Conservation (phyloP, 768 basidiomycete genomes). For the Psilocybe tampanensis region DNA sequence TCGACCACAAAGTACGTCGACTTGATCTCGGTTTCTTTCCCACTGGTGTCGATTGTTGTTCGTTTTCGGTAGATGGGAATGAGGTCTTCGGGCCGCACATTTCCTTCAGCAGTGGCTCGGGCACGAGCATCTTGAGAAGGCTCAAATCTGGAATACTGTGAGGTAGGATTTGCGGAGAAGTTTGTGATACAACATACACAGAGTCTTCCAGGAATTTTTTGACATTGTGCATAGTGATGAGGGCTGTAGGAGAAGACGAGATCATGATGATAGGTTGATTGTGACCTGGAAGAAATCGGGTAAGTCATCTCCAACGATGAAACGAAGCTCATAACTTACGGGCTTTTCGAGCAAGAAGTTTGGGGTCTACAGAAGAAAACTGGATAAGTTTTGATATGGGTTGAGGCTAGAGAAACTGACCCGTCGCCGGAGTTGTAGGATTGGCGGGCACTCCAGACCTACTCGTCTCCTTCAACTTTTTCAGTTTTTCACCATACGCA, state of each 20-base stretch:
- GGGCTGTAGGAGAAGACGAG: slow-evolving; percentile 90
- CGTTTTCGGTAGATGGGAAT: slow-evolving; percentile 86
- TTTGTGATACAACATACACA: slow-evolving; percentile 44
- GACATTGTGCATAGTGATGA: slow-evolving; percentile 98
- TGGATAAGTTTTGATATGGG: neutral
- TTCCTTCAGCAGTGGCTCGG: slow-evolving; percentile 69
- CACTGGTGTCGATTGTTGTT: slow-evolving; percentile 67
- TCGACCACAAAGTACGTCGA: slow-evolving; percentile 87
- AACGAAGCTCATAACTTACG: slow-evolving; percentile 42
- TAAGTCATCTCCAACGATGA: neutral
- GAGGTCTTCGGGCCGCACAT: slow-evolving; percentile 77
- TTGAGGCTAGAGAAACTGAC: slow-evolving; percentile 23
- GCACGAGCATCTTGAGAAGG: slow-evolving; percentile 74
- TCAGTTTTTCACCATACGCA: slow-evolving; percentile 75
- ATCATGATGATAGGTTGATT: slow-evolving; percentile 96
- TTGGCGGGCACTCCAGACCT: slow-evolving; percentile 46
- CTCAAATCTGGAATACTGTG: slow-evolving; percentile 55
- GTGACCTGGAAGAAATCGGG: slow-evolving; percentile 47
- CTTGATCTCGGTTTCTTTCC: slow-evolving; percentile 59
- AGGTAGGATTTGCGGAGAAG: neutral
- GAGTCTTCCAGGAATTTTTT: slow-evolving; percentile 92
- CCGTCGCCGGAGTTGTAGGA: slow-evolving; percentile 41
- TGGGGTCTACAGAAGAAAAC: slow-evolving; percentile 43
- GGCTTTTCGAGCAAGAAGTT: slow-evolving; percentile 69
- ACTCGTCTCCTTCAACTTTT: slow-evolving; percentile 71